A percentile compares a stretch with the other conserved stretches of the same genome.
Evolutionary conservation across 192 early-diverging fungal species (phyloP).

Genomic region (Podochytrium sp.): DNA sequence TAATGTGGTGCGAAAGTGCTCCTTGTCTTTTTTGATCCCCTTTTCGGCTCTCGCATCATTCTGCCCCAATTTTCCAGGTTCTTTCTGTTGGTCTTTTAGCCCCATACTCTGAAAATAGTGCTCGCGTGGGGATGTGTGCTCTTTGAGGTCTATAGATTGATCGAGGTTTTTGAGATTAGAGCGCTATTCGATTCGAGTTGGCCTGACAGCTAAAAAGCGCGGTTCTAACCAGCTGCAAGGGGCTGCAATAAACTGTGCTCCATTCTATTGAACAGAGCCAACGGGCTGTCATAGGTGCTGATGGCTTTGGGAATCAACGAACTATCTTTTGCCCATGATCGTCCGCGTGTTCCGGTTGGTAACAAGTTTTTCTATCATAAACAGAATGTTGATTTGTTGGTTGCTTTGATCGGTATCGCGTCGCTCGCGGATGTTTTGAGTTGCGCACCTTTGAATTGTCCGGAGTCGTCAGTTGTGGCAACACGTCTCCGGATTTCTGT

Average conservation of each 20-base stretch:
- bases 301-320: slow-evolving; percentile 50
- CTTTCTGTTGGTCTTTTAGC: slow-evolving; percentile 17
- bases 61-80: background rate
- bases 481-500: background rate
- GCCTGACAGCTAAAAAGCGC: background rate
- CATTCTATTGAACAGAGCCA: slow-evolving; percentile 46
- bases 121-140: slow-evolving; percentile 18
- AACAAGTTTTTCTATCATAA: slow-evolving; percentile 42
- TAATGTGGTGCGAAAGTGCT: slow-evolving; percentile 59
- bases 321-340: slow-evolving; percentile 51
- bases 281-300: slow-evolving; percentile 28
- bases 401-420: background rate
- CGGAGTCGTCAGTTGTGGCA: background rate
- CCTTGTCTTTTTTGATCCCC: slow-evolving; percentile 54
- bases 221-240: slow-evolving; percentile 23
- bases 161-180: background rate
- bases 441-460: background rate
- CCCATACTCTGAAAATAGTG: slow-evolving; percentile 29
- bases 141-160: slow-evolving; percentile 26
- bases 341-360: slow-evolving; percentile 54
- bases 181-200: background rate
- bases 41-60: slow-evolving; percentile 35
- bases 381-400: background rate
- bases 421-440: too few species aligned
- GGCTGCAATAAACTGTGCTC: slow-evolving; percentile 41